Conservation (phyloP, 2,329 filamentous ascomycete genomes). For the Penicillium sp. region DNA sequence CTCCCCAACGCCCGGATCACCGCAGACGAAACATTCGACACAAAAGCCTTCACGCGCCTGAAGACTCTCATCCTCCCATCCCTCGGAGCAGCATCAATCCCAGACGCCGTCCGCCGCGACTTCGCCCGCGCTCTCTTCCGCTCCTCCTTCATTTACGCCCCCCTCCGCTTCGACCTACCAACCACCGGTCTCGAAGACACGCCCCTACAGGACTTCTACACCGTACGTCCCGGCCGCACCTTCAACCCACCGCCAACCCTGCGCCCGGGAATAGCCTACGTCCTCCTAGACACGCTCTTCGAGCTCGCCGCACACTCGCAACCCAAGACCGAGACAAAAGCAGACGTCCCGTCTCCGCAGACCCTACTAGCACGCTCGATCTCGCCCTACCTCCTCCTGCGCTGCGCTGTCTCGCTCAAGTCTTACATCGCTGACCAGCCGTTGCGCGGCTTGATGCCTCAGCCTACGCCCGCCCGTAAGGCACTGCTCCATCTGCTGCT, state of each 20-base stretch:
- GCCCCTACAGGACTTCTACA: slow-evolving; percentile 63
- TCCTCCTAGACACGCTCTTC: slow-evolving; percentile 78
- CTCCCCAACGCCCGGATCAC: slow-evolving; percentile 50
- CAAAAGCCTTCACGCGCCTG: slow-evolving; percentile 68
- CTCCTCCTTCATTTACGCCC: slow-evolving; percentile 75
- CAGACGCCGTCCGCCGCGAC: slow-evolving; percentile 64
- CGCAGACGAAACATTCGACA: slow-evolving; percentile 78
- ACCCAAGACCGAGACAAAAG: slow-evolving; percentile 17
- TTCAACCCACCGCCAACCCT: slow-evolving; percentile 63
- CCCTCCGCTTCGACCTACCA: slow-evolving; percentile 62
- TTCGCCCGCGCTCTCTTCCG: slow-evolving; percentile 77
- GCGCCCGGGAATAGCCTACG: slow-evolving; percentile 72
- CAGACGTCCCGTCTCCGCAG: slow-evolving; percentile 28
- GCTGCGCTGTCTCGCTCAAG: slow-evolving; percentile 76
- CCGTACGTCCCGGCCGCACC: slow-evolving; percentile 69
- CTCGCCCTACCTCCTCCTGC: slow-evolving; percentile 77
- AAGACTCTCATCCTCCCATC: slow-evolving; percentile 68
- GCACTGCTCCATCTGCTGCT: slow-evolving; percentile 73
- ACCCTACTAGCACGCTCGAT: slow-evolving; percentile 70
- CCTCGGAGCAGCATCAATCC: slow-evolving; percentile 65
- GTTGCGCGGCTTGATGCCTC: slow-evolving; percentile 82
- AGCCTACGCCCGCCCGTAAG: slow-evolving; percentile 74
- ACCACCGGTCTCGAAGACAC: slow-evolving; percentile 41
- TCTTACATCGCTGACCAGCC: slow-evolving; percentile 90
- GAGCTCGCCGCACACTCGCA: slow-evolving; percentile 60